A percentile compares a stretch with the other conserved stretches of the same genome.
phyloP scores from a whole-genome alignment of 306 rosid species.

The Lablab purpureus region DNA sequence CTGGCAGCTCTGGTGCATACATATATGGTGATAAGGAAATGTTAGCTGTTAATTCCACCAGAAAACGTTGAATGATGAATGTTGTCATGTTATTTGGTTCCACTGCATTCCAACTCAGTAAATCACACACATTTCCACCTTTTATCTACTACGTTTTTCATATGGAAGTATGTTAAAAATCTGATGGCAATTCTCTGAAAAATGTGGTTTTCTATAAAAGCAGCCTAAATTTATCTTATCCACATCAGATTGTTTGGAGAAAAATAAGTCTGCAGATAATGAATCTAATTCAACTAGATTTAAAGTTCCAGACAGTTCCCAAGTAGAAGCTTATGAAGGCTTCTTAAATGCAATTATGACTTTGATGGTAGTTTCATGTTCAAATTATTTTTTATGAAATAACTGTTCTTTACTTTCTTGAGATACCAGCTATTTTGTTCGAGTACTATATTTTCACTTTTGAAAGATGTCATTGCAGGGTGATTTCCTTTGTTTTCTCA shows the following conservation, averaged over 20 bases:
- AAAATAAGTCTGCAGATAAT: not conserved
- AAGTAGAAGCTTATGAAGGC: conserved; percentile 23
- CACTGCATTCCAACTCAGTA: conserved; percentile 20
- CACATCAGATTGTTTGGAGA: conserved; percentile 19
- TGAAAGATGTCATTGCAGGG: conserved; percentile 68
- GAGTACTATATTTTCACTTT: conserved; percentile 29
- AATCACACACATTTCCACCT: not conserved
- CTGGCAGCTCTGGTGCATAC: conserved; percentile 33
- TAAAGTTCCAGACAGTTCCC: conserved; percentile 31
- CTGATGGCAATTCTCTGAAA: not conserved
- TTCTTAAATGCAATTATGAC: conserved; percentile 31
- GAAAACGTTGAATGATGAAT: conserved; percentile 31
- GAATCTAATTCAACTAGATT: conserved; percentile 35
- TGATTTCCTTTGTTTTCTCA: conserved; percentile 80
- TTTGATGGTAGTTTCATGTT: not conserved
- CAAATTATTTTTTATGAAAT: conserved; percentile 14
- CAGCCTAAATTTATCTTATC: conserved; percentile 13
- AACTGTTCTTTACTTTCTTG: conserved; percentile 18
- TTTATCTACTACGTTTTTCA: not conserved
- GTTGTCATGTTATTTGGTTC: conserved; percentile 8
- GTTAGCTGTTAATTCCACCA: conserved; percentile 22
- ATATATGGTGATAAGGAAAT: conserved; percentile 11
- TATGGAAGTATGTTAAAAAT: conserved; percentile 13
- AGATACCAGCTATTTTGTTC: conserved; percentile 36
- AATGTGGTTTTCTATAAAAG: not conserved